A percentile compares a stretch with the other conserved stretches of the same genome.
These are phyloP conservation scores for Magnusiomyces tetraspermus DNA, from an alignment of 1,139 yeast genomes.

Conservation along the genomic window DNA sequence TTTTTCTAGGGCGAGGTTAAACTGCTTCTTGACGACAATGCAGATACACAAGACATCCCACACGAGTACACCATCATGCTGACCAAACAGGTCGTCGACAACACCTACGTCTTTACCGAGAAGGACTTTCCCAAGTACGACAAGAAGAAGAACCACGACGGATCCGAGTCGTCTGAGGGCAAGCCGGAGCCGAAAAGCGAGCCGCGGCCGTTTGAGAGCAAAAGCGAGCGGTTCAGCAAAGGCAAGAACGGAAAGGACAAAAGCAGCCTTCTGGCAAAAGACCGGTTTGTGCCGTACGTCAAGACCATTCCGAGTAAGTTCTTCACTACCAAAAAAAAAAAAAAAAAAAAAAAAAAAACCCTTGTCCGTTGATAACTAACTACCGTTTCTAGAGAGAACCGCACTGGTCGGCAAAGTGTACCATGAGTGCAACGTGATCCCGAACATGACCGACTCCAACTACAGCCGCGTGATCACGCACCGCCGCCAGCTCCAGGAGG, in stretches of 20 bases:
- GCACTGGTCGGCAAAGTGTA: conserved; percentile 77
- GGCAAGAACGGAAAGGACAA: conserved; percentile 21
- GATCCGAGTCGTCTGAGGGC: too few relatives aligned
- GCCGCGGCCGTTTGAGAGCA: conserved; percentile 21
- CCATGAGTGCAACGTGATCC: conserved; percentile 86
- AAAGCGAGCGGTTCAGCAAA: conserved; percentile 26
- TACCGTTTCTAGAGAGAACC: conserved; percentile 46
- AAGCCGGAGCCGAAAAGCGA: too few relatives aligned
- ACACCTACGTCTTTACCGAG: conserved; percentile 86
- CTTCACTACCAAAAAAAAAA: too few relatives aligned
- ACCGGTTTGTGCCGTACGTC: conserved; percentile 24
- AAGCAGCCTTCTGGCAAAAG: conserved; percentile 11
- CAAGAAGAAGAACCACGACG: conserved; percentile 31
- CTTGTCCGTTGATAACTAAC: background rate
- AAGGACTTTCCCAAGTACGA: conserved; percentile 65
- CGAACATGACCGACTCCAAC: conserved; percentile 62
- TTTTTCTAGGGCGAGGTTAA: conserved; percentile 29
- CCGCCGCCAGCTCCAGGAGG: conserved; percentile 39
- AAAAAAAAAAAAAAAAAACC: background rate
- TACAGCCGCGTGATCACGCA: conserved; percentile 50
- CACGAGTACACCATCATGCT: conserved; percentile 74
- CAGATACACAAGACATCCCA: conserved; percentile 49
- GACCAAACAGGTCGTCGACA: conserved; percentile 64
- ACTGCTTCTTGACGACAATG: conserved; percentile 34
- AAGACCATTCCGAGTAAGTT: conserved; percentile 23